Base-by-base conservation (phyloP, 108 stramenopile species). In the Pseudonitzschia delicatissima region DNA sequence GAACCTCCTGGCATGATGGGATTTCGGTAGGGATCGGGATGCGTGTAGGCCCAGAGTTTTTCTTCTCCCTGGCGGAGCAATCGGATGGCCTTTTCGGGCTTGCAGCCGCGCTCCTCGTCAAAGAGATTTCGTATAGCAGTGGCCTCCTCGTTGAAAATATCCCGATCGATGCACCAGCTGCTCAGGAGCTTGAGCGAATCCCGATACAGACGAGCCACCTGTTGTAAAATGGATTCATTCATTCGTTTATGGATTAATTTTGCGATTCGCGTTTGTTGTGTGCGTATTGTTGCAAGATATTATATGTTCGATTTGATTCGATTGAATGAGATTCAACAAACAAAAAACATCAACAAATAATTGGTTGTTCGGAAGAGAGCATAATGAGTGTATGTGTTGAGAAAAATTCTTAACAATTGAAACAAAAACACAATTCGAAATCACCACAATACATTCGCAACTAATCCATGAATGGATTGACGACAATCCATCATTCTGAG, bases 1-100 rank as follows among this genome's bases (percentile, higher is more conserved):
- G 92, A 84, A n/a, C 98, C 98, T 20, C 96, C 97, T 0, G 98
- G 98, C 98, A 99, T 97, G 85, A 81, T 86, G 5, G 96, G 87
- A 36, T 79, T 77, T 53, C 91, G 84, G 77, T 97, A 97, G 9
- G 83, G 87, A 78, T 94, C 96, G n/a, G 94, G 96, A 65, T 96
- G 95, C 34, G 85, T 84, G 75, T 77, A 75, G 20, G 74, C 67
- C 66, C 82, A 84, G 28, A 95, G 77, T 67, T 95, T 86, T 17
- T 83, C 84, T 67, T 91, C 72, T 45, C 74, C 93, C 57, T 87
- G 91, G 69, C 77, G 80, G 36, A 93, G 66, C 68, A 96, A 77
- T 27, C 89, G 82, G 23, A 70, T 42, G 5, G 90, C 90, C 67
- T 80, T 77, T 63, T 82, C 85, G 34, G 77, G 73, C 15, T 78